phyloP scores from a whole-genome alignment of 306 rosid species.

The Quercus robur region DNA sequence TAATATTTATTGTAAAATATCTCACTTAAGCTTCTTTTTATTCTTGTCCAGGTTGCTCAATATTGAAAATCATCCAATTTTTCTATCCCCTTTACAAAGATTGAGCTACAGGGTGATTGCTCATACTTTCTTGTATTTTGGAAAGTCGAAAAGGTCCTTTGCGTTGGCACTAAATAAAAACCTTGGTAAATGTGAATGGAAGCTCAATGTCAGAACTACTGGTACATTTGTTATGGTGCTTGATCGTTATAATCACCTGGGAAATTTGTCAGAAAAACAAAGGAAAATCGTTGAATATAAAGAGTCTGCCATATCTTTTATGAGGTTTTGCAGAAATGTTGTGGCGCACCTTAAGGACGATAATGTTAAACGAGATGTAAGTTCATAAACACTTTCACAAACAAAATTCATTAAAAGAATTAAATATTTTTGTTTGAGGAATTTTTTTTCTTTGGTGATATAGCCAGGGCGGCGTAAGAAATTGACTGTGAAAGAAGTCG shows the following conservation, averaged over 20 bases:
- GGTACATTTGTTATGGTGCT: background rate
- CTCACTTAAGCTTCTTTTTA: background rate
- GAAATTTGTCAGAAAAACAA: background rate
- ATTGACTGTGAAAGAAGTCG: background rate
- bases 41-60: background rate
- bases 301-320: background rate
- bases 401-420: background rate
- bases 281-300: background rate
- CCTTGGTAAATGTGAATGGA: background rate
- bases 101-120: background rate
- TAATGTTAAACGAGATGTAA: background rate
- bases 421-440: background rate
- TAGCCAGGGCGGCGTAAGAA: background rate
- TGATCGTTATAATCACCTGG: background rate
- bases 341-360: background rate
- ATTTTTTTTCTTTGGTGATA: background rate
- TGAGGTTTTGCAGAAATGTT: background rate
- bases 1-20: background rate
- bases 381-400: background rate
- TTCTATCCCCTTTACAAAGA: background rate
- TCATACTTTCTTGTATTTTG: slow-evolving; percentile 7
- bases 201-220: background rate
- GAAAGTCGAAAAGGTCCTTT: background rate
- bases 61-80: background rate
- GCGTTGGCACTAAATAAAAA: background rate